A percentile compares a stretch with the other conserved stretches of the same genome.
phyloP scores from a whole-genome alignment of 31 red algal genomes.

The Pterothamnion heteromorphum region DNA sequence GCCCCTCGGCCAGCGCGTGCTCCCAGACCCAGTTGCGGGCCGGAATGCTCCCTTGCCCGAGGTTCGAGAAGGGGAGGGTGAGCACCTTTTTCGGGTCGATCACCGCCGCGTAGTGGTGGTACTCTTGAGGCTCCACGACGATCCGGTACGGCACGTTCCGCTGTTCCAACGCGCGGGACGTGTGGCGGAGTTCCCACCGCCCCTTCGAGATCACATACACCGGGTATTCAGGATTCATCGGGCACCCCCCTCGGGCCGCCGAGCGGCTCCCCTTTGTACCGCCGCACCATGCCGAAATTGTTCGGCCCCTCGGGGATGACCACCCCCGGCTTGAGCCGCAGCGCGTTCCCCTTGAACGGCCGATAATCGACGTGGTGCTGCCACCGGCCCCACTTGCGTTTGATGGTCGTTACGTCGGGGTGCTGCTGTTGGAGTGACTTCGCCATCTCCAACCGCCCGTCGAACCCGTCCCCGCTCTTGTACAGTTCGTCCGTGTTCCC shows the following conservation, averaged over 20 bases:
- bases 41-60: neutral
- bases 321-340: too few species aligned
- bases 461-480: neutral
- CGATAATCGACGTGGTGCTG: conserved; percentile 12
- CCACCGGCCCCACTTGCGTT: neutral
- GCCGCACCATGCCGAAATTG: neutral
- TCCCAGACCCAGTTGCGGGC: conserved; percentile 8
- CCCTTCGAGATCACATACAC: neutral
- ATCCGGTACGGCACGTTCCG: neutral
- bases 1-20: neutral
- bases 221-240: neutral
- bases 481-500: neutral
- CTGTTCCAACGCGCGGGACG: neutral
- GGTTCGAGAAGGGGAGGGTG: neutral
- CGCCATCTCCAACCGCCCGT: neutral
- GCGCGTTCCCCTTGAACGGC: neutral
- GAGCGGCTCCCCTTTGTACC: neutral
- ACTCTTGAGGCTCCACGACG: neutral
- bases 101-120: neutral
- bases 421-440: neutral
- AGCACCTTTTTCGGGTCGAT: neutral
- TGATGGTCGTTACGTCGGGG: neutral
- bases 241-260: neutral
- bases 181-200: neutral
- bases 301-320: neutral